Evolutionary conservation across 106 monocot species (phyloP), one percentile per base, ranked within the genome.

Genomic region (Allium fistulosum): DNA sequence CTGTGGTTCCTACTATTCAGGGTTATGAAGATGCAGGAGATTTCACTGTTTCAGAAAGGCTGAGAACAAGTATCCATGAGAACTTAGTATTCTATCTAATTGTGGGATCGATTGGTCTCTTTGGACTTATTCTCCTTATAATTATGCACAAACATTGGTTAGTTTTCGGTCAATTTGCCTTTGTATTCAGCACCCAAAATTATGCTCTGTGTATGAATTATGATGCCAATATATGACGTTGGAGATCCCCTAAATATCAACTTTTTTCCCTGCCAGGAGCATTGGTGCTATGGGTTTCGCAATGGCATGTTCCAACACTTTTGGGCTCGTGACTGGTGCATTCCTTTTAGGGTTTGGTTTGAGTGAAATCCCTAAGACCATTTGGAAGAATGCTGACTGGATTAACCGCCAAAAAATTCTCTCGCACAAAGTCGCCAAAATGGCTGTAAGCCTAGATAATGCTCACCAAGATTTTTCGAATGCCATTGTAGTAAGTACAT

Each of bases 261-360:
- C 15, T 67, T 22, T 53, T 3, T 12, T 67, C 50, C 14, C 15
- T 18, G 26, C 63, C 86, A 92, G 96, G 92, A 80, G 79, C 75
- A 80, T 68, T 11, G 57, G 73, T 78, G 70, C 92, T 68, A 67
- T 87, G 66, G 88, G 76, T 59, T 78, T 97, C 16, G 88, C 89
- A 8, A 97, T 97, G 97, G 92, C 92, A 78, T 97, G 88, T 66
- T 97, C 97, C 69, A 97, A 97, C 77, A 97, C 97, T n/a, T 97
- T 97, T 89, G 97, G 97, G 51, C 88, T 97, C 53, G 92, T 97
- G 8, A 97, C 97, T n/a, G 97, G 97, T 80, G 97, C 97, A 67
- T 97, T 97, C 81, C 92, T 97, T 78, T 86, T 97, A 77, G 97
- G 97, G 59, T 97, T 92, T 89, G 92, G 97, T 48, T 80, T 97